Conservation (phyloP, 345 rosid species). For the Gossypium australe region DNA sequence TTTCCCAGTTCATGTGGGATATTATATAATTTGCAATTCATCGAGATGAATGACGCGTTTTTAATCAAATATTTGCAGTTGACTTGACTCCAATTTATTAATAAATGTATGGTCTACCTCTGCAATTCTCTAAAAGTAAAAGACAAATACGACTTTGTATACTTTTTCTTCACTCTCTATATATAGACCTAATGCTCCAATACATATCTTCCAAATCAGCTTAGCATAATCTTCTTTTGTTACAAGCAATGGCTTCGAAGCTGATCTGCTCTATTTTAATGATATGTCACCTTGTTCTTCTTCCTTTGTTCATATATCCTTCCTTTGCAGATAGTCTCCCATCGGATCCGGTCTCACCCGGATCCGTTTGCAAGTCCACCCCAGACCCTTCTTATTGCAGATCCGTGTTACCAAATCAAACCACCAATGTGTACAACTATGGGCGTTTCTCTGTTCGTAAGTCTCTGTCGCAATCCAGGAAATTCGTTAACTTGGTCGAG, state of each 20-base stretch:
- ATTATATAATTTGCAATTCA: background rate
- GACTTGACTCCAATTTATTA: slow-evolving; percentile 6
- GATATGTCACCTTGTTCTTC: background rate
- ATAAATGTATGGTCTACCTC: background rate
- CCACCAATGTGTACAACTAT: slow-evolving; percentile 44
- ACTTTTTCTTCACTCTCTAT: background rate
- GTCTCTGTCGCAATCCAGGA: slow-evolving; percentile 56
- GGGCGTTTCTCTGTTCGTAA: slow-evolving; percentile 54
- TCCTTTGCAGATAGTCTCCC: slow-evolving; percentile 2
- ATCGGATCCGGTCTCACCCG: slow-evolving; percentile 19
- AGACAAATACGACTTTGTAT: background rate
- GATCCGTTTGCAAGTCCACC: slow-evolving; percentile 39
- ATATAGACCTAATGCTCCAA: background rate
- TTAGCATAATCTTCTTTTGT: background rate
- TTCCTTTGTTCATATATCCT: slow-evolving; percentile 1
- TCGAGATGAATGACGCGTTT: slow-evolving; percentile 7
- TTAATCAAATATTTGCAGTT: background rate
- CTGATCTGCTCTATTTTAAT: background rate
- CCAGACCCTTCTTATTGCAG: slow-evolving; percentile 51
- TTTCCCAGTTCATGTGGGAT: background rate
- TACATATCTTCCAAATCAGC: background rate
- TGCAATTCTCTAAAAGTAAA: background rate
- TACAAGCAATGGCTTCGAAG: slow-evolving; percentile 3
- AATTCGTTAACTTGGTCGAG: slow-evolving; percentile 44
- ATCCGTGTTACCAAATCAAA: slow-evolving; percentile 44